Percentiles rank a stretch among this genome's conserved stretches.
These are phyloP conservation scores for Aspergillus carlsbadensis DNA, from an alignment of 495 filamentous ascomycete genomes.

Conservation along the genomic window DNA sequence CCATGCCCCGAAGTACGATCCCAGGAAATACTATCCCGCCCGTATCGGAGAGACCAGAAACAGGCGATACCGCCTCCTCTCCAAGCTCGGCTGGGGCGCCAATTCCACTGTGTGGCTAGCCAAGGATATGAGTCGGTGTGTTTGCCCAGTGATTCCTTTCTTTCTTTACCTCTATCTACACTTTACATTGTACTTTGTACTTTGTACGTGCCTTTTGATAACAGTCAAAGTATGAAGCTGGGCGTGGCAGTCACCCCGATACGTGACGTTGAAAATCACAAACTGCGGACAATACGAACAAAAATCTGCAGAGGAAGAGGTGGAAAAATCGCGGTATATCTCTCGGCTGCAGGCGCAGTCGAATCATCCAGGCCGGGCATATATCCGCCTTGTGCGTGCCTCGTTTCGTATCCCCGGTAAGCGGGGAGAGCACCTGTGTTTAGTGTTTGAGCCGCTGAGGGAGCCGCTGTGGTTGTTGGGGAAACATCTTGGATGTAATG, in stretches of 20 bases:
- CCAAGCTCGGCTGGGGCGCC: conserved; percentile 37
- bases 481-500: conserved; percentile 20
- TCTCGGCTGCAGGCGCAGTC: conserved; percentile 11
- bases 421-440: conserved; percentile 29
- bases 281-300: conserved; percentile 21
- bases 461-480: conserved; percentile 30
- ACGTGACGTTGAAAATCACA: conserved; percentile 36
- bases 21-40: conserved; percentile 33
- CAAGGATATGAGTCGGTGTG: conserved; percentile 24
- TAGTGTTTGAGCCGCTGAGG: conserved; percentile 34
- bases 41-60: conserved; percentile 32
- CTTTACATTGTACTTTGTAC: too few species aligned
- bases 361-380: conserved; percentile 27
- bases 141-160: not conserved
- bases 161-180: too few species aligned
- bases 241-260: conserved; percentile 26
- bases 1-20: not conserved
- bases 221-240: conserved; percentile 25
- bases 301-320: conserved; percentile 28
- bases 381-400: conserved; percentile 25
- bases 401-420: conserved; percentile 26
- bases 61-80: conserved; percentile 29
- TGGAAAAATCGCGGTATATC: conserved; percentile 27
- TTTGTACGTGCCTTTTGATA: too few species aligned
- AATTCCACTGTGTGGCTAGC: conserved; percentile 38